These are phyloP conservation scores for Apiospora koreana DNA, from an alignment of 2,329 filamentous ascomycete genomes.

Conservation along the genomic window DNA sequence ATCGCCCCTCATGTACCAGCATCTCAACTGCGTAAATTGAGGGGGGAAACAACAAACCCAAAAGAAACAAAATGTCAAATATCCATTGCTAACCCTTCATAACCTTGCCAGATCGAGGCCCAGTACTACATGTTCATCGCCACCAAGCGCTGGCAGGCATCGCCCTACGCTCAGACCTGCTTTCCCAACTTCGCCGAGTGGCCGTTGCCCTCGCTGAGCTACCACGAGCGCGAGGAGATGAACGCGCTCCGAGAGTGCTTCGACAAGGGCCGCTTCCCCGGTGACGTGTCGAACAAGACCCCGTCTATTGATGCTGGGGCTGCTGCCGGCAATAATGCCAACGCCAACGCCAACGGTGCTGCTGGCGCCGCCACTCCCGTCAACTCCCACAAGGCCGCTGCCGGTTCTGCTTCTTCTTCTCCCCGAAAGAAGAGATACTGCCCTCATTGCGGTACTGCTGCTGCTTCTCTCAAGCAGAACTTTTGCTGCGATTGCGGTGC, in stretches of 20 bases:
- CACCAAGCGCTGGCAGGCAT: background rate
- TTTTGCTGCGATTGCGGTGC: too few relatives aligned
- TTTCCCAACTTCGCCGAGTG: background rate
- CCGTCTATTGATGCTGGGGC: too few relatives aligned
- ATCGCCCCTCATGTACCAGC: too few relatives aligned
- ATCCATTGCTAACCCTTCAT: background rate
- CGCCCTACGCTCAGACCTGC: background rate
- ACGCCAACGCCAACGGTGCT: too few relatives aligned
- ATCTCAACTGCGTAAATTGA: background rate
- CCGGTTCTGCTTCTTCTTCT: too few relatives aligned
- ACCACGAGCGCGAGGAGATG: slow-evolving; percentile 44
- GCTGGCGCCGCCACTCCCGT: too few relatives aligned
- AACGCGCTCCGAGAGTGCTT: background rate
- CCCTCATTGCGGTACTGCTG: too few relatives aligned
- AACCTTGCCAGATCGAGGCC: background rate
- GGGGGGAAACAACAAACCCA: background rate
- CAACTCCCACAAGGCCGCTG: too few relatives aligned
- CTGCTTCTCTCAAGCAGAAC: too few relatives aligned
- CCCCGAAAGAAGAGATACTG: too few relatives aligned
- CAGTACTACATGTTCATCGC: background rate
- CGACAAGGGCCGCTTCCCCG: background rate
- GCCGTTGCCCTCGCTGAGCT: background rate
- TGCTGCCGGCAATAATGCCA: too few relatives aligned
- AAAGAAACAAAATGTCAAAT: background rate
- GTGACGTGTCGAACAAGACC: background rate